Conservation (phyloP, 768 basidiomycete genomes). For the Leccinum sublutescens region DNA sequence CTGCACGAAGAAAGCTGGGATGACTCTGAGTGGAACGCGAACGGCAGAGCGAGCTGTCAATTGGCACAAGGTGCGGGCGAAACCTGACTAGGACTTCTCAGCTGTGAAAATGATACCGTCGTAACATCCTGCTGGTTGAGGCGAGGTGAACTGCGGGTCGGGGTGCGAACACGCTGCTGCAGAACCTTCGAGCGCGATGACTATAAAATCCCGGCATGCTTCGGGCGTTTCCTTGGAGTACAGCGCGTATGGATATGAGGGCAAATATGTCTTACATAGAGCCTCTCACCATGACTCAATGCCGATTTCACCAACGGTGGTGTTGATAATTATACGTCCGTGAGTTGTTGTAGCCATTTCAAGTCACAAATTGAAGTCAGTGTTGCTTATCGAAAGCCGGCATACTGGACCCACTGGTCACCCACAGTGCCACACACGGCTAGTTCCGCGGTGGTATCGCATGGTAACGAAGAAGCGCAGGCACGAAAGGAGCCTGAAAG, state of each 20-base stretch:
- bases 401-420: too few relatives aligned
- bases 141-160: slow-evolving; percentile 4
- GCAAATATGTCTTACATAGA: background rate
- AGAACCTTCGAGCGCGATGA: slow-evolving; percentile 83
- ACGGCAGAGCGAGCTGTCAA: background rate
- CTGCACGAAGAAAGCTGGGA: slow-evolving; percentile 91
- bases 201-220: slow-evolving; percentile 87
- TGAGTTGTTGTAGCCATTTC: slow-evolving; percentile 80
- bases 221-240: slow-evolving; percentile 80
- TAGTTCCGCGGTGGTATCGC: background rate
- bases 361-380: background rate
- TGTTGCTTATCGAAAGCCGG: too few relatives aligned
- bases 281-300: slow-evolving; percentile 77
- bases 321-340: slow-evolving; percentile 84
- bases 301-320: slow-evolving; percentile 84
- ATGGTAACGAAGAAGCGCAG: too few relatives aligned
- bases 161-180: background rate
- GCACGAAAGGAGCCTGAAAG: too few relatives aligned
- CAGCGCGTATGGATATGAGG: background rate
- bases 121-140: slow-evolving; percentile 71
- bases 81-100: slow-evolving; percentile 26
- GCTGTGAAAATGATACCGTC: slow-evolving; percentile 96
- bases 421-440: background rate
- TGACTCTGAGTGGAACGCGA: slow-evolving; percentile 48
- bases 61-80: background rate